A percentile compares a stretch with the other conserved stretches of the same genome.
Conservation (phyloP, 1,284 basidiomycete species). For the Puccinia triticina region DNA sequence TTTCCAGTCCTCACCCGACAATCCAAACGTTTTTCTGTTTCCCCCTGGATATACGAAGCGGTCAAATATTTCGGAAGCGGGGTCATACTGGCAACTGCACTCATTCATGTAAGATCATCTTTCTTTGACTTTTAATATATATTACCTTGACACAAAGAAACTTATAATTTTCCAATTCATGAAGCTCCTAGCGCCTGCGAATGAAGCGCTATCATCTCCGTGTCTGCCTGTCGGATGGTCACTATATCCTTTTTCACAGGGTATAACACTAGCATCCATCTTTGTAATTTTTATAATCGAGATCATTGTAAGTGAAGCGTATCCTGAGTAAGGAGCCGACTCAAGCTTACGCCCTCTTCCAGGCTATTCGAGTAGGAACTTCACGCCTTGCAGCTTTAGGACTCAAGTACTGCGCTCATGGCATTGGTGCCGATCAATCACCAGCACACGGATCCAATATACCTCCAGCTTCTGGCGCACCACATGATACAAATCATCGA, state of each 20-base stretch:
- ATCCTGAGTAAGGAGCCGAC: background rate
- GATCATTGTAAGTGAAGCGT: constrained; percentile 23
- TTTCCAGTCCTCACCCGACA: constrained; percentile 36
- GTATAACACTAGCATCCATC: constrained; percentile 52
- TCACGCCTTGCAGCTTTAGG: constrained; percentile 54
- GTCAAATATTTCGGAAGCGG: constrained; percentile 52
- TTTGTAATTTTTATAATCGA: constrained; percentile 60
- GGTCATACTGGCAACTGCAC: constrained; percentile 72
- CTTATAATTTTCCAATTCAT: background rate
- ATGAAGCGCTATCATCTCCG: constrained; percentile 70
- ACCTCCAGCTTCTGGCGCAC: background rate
- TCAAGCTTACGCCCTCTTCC: background rate
- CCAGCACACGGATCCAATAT: background rate
- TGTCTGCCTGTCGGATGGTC: constrained; percentile 76
- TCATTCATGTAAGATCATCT: constrained; percentile 60
- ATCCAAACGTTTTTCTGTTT: constrained; percentile 3
- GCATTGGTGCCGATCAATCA: background rate
- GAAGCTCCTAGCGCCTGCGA: constrained; percentile 70
- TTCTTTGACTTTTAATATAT: background rate
- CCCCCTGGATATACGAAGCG: constrained; percentile 31
- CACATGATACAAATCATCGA: background rate
- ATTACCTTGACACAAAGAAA: background rate
- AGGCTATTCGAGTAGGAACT: constrained; percentile 63
- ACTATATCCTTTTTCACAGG: constrained; percentile 65
- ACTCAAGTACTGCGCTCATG: constrained; percentile 39